Evolutionary conservation across 2,329 filamentous ascomycete genomes (phyloP), one percentile per base, ranked within the genome.

Genomic region (Xylariaceae sp.): DNA sequence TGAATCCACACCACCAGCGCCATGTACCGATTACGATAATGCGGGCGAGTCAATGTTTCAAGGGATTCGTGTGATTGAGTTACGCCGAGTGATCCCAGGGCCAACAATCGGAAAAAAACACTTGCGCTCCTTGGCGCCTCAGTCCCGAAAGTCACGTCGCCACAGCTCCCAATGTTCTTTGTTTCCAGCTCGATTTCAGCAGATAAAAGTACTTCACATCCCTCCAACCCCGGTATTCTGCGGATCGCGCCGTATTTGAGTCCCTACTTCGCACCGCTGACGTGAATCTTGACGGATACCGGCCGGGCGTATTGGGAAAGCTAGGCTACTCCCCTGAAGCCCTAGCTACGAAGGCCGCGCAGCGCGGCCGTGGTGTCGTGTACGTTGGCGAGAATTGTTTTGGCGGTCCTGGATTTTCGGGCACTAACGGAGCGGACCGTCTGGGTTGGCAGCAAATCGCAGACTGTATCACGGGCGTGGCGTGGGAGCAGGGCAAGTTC

Each of bases 71-170:
- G 62, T 76, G 2, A 56, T 76, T 2, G 72, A 75, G 41, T 50
- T 74, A 4, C 66, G 65, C 8, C 58, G 72, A 3, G 61, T 74
- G 22, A 74, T 76, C 44, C 71, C 72, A 6, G 72, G 64, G 0
- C 73, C 73, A 1, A 55, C 65, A 3, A 62, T 74, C 17, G 19
- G n/a, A n/a, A 17, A 3, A 77, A 83, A 22, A 81, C 81, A 2
- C 72, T 89, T 0, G 83, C 81, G n/a, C 85, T 87, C 47, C 83
- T 88, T 56, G 86, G 86, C 2, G 85, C 85, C 7, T 76, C 83
- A 39, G 84, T 89, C 1, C 71, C 89, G 50, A 85, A 87, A 53
- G 71, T 89, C 34, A 88, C 83, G 3, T 79, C 78, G 7, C 76
- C 81, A 0, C 67, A 78, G 34, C 69, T 89, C 77, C 78, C 4